A percentile compares a stretch with the other conserved stretches of the same genome.
Evolutionary conservation across 345 rosid genomes (phyloP).

Genomic region (Odontarrhena argentea): DNA sequence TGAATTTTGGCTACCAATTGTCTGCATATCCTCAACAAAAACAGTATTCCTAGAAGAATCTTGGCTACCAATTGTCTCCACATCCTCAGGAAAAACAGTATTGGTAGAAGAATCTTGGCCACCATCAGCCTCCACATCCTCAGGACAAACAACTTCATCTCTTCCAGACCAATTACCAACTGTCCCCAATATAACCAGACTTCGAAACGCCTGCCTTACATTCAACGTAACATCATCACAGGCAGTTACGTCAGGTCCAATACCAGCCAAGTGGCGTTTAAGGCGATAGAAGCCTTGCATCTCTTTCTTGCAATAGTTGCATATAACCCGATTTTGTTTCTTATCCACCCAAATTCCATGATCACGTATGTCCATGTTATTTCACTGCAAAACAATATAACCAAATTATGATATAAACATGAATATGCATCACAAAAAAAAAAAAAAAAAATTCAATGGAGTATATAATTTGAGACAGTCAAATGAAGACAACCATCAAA

Average conservation of each 20-base stretch:
- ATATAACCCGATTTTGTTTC: slow-evolving; percentile 42
- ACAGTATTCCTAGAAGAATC: no score
- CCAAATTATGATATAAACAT: no score
- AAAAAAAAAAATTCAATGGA: no score
- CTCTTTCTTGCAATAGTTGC: slow-evolving; percentile 54
- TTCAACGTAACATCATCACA: slow-evolving; percentile 46
- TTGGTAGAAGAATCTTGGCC: background rate
- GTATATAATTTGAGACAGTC: no score
- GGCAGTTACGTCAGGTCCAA: slow-evolving; percentile 42
- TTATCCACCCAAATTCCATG: slow-evolving; percentile 41
- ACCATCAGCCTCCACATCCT: no score
- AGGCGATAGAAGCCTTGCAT: slow-evolving; percentile 43
- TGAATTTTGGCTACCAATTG: no score
- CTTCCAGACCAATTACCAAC: no score
- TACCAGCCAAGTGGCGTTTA: slow-evolving; percentile 52
- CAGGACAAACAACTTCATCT: no score
- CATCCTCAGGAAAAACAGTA: background rate
- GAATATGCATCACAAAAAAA: no score
- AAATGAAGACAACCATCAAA: no score
- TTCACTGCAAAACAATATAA: no score
- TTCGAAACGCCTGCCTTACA: slow-evolving; percentile 37
- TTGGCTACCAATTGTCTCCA: background rate
- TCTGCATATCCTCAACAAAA: no score
- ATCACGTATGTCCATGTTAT: slow-evolving; percentile 27
- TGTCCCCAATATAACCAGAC: background rate